Conservation (phyloP, 1,139 yeast genomes). For the Zhuliangozyma parablackwelliae region DNA sequence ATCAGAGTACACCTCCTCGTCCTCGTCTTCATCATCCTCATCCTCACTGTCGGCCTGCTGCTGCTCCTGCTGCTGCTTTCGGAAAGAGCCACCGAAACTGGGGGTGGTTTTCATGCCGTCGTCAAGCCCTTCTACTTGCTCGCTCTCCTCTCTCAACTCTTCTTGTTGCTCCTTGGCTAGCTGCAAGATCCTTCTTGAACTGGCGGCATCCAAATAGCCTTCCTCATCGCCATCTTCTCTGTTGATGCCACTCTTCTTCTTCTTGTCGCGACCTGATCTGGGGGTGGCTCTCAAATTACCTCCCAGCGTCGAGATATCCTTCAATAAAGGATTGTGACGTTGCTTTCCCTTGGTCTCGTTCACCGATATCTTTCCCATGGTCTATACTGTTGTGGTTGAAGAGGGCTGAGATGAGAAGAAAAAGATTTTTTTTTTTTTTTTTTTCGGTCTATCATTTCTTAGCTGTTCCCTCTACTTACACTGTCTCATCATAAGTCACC, state of each 20-base stretch:
- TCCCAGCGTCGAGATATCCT: constrained; percentile 67
- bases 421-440: neutral
- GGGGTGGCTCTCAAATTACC: constrained; percentile 59
- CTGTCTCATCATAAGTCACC: constrained; percentile 23
- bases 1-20: constrained; percentile 47
- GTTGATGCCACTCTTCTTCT: constrained; percentile 12
- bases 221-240: constrained; percentile 48
- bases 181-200: constrained; percentile 81
- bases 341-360: constrained; percentile 45
- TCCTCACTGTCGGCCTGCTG: constrained; percentile 27
- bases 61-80: constrained; percentile 11
- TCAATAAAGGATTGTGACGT: constrained; percentile 74
- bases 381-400: no score
- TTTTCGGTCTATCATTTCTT: neutral
- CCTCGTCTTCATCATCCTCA: constrained; percentile 32
- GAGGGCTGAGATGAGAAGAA: neutral
- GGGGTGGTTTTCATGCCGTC: constrained; percentile 4
- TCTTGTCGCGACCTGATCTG: constrained; percentile 10
- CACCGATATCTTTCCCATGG: constrained; percentile 64
- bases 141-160: constrained; percentile 69
- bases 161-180: constrained; percentile 91
- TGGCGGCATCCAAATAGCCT: constrained; percentile 70
- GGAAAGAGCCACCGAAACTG: constrained; percentile 21
- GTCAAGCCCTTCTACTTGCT: constrained; percentile 10
- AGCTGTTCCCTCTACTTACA: no score